Evolutionary conservation across 257 asterid species (phyloP).

Genomic region (Penstemon davidsonii): DNA sequence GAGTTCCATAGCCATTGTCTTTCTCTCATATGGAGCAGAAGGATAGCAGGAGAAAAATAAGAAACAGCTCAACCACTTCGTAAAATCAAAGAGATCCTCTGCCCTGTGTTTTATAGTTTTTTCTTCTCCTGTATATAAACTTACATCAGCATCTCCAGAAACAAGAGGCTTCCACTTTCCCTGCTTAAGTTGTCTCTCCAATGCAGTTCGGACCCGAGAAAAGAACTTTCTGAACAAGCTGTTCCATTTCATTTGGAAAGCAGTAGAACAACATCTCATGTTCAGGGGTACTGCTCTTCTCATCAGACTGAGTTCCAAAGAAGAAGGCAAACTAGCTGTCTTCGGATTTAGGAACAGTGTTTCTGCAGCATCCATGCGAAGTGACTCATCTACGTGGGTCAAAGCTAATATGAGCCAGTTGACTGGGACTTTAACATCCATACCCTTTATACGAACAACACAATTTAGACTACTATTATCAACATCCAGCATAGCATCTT

Average conservation of each 20-base stretch:
- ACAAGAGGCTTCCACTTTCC: slow-evolving; percentile 71
- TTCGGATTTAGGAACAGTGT: slow-evolving; percentile 85
- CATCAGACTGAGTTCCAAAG: slow-evolving; percentile 84
- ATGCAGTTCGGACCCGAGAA: slow-evolving; percentile 82
- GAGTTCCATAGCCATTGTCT: slow-evolving; percentile 93
- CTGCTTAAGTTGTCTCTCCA: slow-evolving; percentile 79
- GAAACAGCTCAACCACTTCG: slow-evolving; percentile 84
- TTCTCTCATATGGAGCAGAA: slow-evolving; percentile 97
- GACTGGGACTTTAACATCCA: slow-evolving; percentile 67
- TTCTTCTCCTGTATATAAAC: slow-evolving; percentile 36
- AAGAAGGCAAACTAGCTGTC: slow-evolving; percentile 83
- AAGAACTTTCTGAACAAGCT: slow-evolving; percentile 91
- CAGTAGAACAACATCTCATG: slow-evolving; percentile 93
- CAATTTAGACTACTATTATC: slow-evolving; percentile 44
- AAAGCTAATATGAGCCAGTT: slow-evolving; percentile 80
- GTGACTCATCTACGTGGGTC: slow-evolving; percentile 80
- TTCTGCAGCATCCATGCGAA: slow-evolving; percentile 97
- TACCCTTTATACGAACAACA: slow-evolving; percentile 60
- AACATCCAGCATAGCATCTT: slow-evolving; percentile 40
- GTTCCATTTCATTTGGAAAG: slow-evolving; percentile 97
- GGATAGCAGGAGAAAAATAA: slow-evolving; percentile 92
- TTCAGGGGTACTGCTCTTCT: slow-evolving; percentile 85
- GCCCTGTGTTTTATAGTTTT: slow-evolving; percentile 51
- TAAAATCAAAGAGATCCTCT: slow-evolving; percentile 63
- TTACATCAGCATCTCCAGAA: slow-evolving; percentile 39